Evolutionary conservation across 352 stramenopile species (phyloP), one percentile per base, ranked within the genome.

Genomic region (Thalassiosira hispida): DNA sequence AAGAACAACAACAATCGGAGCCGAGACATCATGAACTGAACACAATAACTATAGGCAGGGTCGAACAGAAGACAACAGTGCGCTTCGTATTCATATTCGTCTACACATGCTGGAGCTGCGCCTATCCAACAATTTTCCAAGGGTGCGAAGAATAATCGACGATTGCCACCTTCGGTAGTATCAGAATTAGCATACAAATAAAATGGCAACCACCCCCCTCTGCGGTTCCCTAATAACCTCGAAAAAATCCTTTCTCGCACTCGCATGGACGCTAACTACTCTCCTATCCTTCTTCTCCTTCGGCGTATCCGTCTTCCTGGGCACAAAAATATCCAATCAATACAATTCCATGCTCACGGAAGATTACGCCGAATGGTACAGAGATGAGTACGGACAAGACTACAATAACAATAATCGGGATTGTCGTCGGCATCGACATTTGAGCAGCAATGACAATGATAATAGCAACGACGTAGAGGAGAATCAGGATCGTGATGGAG

Each of bases 251-350:
- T 81, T 92, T 56, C 71, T 92, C 2, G 88, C 88, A 8, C 84
- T 92, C 62, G 87, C 78, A 47, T 93, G 88, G 88, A 91, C 81
- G 1, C 65, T 93, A 1, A 90, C 88, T 18, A 92, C 81, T 5
- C 53, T 89, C 2, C 67, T 91, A 31, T 91, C 81, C 8, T 78
- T 89, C 2, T 82, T 92, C 71, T 84, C 82, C 5, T 91, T 92
- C 63, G 52, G 84, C 7, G 67, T 85, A 18, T 81, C 86, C 12
- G 60, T 88, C 40, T 77, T 85, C 6, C 47, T 90, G 1, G 79
- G 73, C 20, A 63, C 74, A n/a, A 81, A 90, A 71, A 85, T 90
- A 29, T 84, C 85, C 53, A 66, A 87, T 57, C 86, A 90, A 55
- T 92, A 91, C 65, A 85, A 80, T 47, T 66, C 66, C 18, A 83